These are phyloP conservation scores for Ustilaginoidea virens DNA, from an alignment of 2,329 filamentous ascomycete species.

Conservation along the genomic window DNA sequence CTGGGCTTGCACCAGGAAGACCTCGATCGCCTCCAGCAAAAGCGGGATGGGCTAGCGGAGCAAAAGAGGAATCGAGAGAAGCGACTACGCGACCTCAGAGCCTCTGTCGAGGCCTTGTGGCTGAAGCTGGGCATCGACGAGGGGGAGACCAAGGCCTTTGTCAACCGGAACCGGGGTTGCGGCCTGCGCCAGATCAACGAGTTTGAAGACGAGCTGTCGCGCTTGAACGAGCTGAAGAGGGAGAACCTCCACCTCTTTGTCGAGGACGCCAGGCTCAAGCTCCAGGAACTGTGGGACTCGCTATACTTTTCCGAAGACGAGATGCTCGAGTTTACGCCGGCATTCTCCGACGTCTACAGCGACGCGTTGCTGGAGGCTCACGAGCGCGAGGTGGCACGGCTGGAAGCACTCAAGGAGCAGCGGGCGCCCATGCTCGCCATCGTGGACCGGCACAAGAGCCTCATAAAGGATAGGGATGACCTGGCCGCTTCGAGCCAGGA, in stretches of 20 bases:
- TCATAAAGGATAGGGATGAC: slow-evolving; percentile 77
- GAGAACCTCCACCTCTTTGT: slow-evolving; percentile 94
- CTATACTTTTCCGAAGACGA: slow-evolving; percentile 95
- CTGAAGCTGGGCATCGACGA: slow-evolving; percentile 74
- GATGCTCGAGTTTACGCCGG: slow-evolving; percentile 95
- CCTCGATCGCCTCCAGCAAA: slow-evolving; percentile 52
- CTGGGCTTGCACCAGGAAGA: slow-evolving; percentile 85
- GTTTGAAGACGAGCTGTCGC: slow-evolving; percentile 77
- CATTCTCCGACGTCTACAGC: slow-evolving; percentile 93
- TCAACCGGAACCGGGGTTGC: slow-evolving; percentile 78
- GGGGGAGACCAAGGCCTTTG: slow-evolving; percentile 67
- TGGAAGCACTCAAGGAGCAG: slow-evolving; percentile 74
- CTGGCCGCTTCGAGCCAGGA: slow-evolving; percentile 86
- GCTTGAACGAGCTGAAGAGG: slow-evolving; percentile 82
- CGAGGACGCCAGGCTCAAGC: slow-evolving; percentile 76
- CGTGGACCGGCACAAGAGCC: slow-evolving; percentile 66
- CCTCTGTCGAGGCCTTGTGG: slow-evolving; percentile 77
- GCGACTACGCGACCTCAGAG: slow-evolving; percentile 57
- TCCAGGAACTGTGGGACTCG: slow-evolving; percentile 90
- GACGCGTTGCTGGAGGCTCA: slow-evolving; percentile 91
- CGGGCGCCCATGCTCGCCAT: slow-evolving; percentile 69
- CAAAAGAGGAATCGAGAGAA: slow-evolving; percentile 81
- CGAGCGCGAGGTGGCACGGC: slow-evolving; percentile 71
- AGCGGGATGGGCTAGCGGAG: slow-evolving; percentile 68
- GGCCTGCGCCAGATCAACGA: slow-evolving; percentile 88